Evolutionary conservation across 2,329 filamentous ascomycete genomes (phyloP).

Genomic region (Xylariaceae sp.): DNA sequence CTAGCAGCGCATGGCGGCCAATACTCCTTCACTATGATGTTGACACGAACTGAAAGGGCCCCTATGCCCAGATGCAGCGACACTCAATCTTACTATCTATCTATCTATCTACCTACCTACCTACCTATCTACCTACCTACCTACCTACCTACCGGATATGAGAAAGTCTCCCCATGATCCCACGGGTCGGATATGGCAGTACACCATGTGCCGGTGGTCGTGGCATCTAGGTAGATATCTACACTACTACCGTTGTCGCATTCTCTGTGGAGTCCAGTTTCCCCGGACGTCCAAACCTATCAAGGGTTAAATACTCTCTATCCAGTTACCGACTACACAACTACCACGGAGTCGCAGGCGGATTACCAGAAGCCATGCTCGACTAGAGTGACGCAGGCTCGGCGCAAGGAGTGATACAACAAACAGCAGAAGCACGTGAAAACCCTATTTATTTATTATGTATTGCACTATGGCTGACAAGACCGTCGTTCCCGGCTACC

Average conservation of each 20-base stretch:
- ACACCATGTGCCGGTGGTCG: constrained; percentile 25
- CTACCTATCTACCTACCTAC: not conserved
- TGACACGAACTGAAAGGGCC: constrained; percentile 1
- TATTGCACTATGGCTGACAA: constrained; percentile 8
- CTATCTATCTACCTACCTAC: no score
- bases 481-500: constrained; percentile 14
- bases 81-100: not conserved
- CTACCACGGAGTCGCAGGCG: constrained; percentile 8
- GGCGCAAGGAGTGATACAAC: constrained; percentile 1
- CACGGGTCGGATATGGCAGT: constrained; percentile 22
- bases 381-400: not conserved
- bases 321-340: constrained; percentile 7
- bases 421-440: constrained; percentile 7
- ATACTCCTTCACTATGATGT: constrained; percentile 7
- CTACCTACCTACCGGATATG: not conserved
- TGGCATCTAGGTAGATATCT: constrained; percentile 21
- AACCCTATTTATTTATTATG: not conserved
- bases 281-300: not conserved
- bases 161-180: constrained; percentile 20
- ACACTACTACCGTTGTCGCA: constrained; percentile 30
- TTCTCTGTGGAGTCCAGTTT: constrained; percentile 17
- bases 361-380: not conserved
- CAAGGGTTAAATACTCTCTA: constrained; percentile 1
- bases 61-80: constrained; percentile 6
- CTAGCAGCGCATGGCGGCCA: constrained; percentile 6